These are phyloP conservation scores for Metschnikowia hibisci DNA, from an alignment of 805 yeast genomes.

Conservation along the genomic window DNA sequence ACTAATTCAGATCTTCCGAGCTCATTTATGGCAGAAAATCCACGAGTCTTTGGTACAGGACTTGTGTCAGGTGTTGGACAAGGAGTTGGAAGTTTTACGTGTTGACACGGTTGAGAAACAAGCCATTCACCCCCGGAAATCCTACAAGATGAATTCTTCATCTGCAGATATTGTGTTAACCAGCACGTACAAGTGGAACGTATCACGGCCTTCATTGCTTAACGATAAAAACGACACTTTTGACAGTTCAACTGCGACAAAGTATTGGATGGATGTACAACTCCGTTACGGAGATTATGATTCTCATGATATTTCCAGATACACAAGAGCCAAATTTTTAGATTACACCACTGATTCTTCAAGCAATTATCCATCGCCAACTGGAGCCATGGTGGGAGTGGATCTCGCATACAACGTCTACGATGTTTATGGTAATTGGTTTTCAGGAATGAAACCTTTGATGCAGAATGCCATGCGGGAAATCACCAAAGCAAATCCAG, in stretches of 20 bases:
- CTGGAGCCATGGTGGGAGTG: constrained; percentile 86
- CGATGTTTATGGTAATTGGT: constrained; percentile 97
- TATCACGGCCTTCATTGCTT: constrained; percentile 74
- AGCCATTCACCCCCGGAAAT: constrained; percentile 93
- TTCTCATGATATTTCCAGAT: constrained; percentile 92
- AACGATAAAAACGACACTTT: constrained; percentile 65
- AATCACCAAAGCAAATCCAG: constrained; percentile 93
- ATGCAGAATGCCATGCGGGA: constrained; percentile 90
- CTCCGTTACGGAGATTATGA: constrained; percentile 95
- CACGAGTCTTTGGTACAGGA: constrained; percentile 95
- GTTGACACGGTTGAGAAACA: constrained; percentile 86
- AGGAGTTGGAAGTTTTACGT: constrained; percentile 76
- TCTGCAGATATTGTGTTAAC: constrained; percentile 83
- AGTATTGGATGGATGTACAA: constrained; percentile 94
- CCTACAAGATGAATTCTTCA: constrained; percentile 95
- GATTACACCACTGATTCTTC: constrained; percentile 89
- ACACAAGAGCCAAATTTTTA: constrained; percentile 85
- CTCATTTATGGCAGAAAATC: constrained; percentile 98
- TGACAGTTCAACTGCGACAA: constrained; percentile 56
- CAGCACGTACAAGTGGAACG: constrained; percentile 77
- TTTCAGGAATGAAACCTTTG: constrained; percentile 87
- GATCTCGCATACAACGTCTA: constrained; percentile 95
- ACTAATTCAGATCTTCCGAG: constrained; percentile 91
- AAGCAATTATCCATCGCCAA: constrained; percentile 85
- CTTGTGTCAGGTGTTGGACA: constrained; percentile 85